Evolutionary conservation across 2,329 filamentous ascomycete genomes (phyloP).

Genomic region (Lecanosticta acicola): DNA sequence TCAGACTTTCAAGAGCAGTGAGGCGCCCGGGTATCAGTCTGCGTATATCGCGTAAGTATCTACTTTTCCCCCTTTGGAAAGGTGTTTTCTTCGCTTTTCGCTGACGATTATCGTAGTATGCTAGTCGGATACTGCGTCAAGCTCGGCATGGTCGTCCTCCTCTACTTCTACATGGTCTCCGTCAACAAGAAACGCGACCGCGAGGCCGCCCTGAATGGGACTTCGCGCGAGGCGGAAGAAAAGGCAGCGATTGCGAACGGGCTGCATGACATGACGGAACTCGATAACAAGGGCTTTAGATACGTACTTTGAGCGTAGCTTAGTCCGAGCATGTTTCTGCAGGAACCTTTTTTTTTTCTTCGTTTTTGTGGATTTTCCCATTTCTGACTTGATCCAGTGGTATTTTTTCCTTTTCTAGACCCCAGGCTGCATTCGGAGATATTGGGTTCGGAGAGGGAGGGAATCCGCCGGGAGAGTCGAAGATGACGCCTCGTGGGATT

Average conservation of each 20-base stretch:
- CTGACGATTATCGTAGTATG: conserved; percentile 39
- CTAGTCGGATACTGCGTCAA: conserved; percentile 53
- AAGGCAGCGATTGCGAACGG: conserved; percentile 49
- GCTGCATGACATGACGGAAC: conserved; percentile 52
- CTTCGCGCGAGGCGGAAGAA: conserved; percentile 39
- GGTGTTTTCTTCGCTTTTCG: background rate
- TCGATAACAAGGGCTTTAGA: conserved; percentile 52
- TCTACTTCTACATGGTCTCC: conserved; percentile 53
- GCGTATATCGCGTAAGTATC: conserved; percentile 42
- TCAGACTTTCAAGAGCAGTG: conserved; percentile 48
- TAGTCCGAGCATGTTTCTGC: no score
- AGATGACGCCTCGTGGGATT: no score
- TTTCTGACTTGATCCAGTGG: no score
- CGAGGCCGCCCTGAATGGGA: conserved; percentile 35
- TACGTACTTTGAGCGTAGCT: conserved; percentile 46
- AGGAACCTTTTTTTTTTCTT: no score
- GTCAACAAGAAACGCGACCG: conserved; percentile 52
- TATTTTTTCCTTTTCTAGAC: no score
- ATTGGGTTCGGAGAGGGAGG: no score
- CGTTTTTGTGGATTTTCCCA: no score
- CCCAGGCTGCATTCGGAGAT: no score
- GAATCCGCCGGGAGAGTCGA: no score
- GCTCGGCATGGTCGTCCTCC: conserved; percentile 43
- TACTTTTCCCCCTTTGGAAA: no score
- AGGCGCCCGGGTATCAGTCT: conserved; percentile 46